Base-by-base conservation (phyloP, 2,329 filamentous ascomycete genomes). In the Fusarium abutilonis region DNA sequence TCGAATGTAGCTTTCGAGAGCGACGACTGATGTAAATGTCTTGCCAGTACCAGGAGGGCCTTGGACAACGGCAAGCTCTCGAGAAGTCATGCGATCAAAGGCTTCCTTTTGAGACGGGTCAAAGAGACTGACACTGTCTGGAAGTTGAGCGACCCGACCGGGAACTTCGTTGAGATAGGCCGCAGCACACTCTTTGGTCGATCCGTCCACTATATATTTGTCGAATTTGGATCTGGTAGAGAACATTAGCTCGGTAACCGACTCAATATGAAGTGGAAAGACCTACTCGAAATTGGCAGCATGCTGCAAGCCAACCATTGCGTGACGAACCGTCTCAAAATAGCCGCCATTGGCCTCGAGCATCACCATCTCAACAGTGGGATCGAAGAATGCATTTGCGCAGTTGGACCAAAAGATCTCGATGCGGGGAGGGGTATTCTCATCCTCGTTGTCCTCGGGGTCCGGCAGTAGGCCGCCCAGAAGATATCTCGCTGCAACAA, bases 1-100 rank as follows among this genome's bases (percentile, higher is more conserved):
- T 42, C 84, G 86, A 2, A 75, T 46, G 3, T 69, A 61, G 28
- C 72, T 75, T 13, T 73, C 64, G 9, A 97, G 74, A 0, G 89
- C 89, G 23, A 87, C 78, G 3, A 94, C 86, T 0, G 92, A 95
- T 0, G 93, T 89, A 63, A 89, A 89, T 0, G 93, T 97, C 72
- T 97, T 97, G 5, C 84, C 84, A 0, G 83, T 86, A 0, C 84
- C 84, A 0, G 92, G 93, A 9, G 93, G 93, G 0, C 93, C 93
- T 77, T 97, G 93, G 0, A 97, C 76, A 29, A 97, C 87, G 0
- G 91, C 86, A 1, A 97, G 70, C 42, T 86, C 84, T 53, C 86
- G 89, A 0, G 88, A 89, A 1, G 95, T 75, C 59, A 96, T 93
- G 1, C 86, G 80, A 14, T 83, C 77, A 0, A 95, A 80, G 0